A percentile compares a stretch with the other conserved stretches of the same genome.
Conservation (phyloP, 2,329 filamentous ascomycete genomes). For the Thermomyces lanuginosus region DNA sequence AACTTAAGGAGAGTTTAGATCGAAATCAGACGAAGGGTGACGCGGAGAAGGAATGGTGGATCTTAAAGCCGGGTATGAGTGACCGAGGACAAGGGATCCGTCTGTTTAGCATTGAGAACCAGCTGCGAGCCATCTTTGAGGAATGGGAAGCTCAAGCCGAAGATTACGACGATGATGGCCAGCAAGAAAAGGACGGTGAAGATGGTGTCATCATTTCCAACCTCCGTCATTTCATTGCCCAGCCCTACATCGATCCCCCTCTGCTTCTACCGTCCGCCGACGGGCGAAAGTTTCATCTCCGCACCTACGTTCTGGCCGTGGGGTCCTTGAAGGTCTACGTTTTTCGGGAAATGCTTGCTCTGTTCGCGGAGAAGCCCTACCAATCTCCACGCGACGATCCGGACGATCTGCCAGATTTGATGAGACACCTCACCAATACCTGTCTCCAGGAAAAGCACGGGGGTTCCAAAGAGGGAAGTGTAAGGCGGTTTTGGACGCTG, state of each 20-base stretch:
- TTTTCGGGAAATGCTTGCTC: slow-evolving; percentile 77
- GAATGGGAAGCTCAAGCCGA: slow-evolving; percentile 62
- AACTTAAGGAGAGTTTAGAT: slow-evolving; percentile 62
- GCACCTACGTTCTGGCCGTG: slow-evolving; percentile 72
- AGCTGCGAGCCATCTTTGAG: slow-evolving; percentile 78
- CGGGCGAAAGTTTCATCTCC: slow-evolving; percentile 80
- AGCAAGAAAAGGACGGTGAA: slow-evolving; percentile 26
- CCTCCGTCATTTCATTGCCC: slow-evolving; percentile 86
- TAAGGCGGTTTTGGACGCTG: slow-evolving; percentile 60
- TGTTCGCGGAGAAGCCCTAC: slow-evolving; percentile 71
- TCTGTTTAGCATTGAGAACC: slow-evolving; percentile 69
- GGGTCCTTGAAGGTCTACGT: slow-evolving; percentile 70
- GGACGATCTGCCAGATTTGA: slow-evolving; percentile 39
- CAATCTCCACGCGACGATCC: slow-evolving; percentile 37
- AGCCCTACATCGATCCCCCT: slow-evolving; percentile 84
- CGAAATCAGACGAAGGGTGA: slow-evolving; percentile 52
- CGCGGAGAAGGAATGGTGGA: slow-evolving; percentile 70
- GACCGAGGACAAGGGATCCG: slow-evolving; percentile 87
- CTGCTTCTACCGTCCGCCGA: slow-evolving; percentile 51
- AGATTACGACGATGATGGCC: slow-evolving; percentile 30
- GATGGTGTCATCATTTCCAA: slow-evolving; percentile 65
- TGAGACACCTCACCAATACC: slow-evolving; percentile 81
- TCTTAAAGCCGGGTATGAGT: slow-evolving; percentile 94
- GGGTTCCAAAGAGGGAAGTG: slow-evolving; percentile 43
- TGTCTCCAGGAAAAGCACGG: slow-evolving; percentile 61